Conservation (phyloP, 108 stramenopile species). For the Cyclostephanos invisitatus region DNA sequence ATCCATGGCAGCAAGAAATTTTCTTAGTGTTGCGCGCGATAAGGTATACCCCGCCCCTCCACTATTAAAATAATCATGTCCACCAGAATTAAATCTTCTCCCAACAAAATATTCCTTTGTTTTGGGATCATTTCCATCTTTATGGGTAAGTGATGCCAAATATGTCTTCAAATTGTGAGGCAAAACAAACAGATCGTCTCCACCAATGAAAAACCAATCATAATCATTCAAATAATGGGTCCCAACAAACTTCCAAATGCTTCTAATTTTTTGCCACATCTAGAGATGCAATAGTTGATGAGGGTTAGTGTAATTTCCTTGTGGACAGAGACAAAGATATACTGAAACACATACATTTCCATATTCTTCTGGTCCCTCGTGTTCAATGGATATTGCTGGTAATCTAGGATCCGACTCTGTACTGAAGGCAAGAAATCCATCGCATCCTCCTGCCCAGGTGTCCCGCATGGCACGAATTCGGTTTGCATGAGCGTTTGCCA, state of each 20-base stretch:
- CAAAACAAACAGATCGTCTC: conserved; percentile 92
- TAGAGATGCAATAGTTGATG: conserved; percentile 6
- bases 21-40: conserved; percentile 52
- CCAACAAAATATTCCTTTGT: conserved; percentile 76
- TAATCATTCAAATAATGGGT: conserved; percentile 82
- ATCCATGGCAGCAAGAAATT: conserved; percentile 43
- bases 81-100: conserved; percentile 58
- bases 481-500: conserved; percentile 61
- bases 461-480: conserved; percentile 63
- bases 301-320: neutral
- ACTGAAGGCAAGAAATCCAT: conserved; percentile 90
- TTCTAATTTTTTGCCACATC: conserved; percentile 76
- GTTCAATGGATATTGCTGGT: conserved; percentile 56
- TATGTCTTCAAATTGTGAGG: conserved; percentile 85
- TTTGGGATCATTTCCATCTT: conserved; percentile 42
- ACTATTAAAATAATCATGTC: conserved; percentile 72
- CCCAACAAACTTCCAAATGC: conserved; percentile 87
- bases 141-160: conserved; percentile 40
- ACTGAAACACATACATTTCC: conserved; percentile 75
- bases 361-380: conserved; percentile 69
- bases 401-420: conserved; percentile 61
- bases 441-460: conserved; percentile 78
- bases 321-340: neutral
- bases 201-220: conserved; percentile 92
- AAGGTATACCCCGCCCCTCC: conserved; percentile 73